Conservation (phyloP, 257 asterid species). For the Buddleja alternifolia region DNA sequence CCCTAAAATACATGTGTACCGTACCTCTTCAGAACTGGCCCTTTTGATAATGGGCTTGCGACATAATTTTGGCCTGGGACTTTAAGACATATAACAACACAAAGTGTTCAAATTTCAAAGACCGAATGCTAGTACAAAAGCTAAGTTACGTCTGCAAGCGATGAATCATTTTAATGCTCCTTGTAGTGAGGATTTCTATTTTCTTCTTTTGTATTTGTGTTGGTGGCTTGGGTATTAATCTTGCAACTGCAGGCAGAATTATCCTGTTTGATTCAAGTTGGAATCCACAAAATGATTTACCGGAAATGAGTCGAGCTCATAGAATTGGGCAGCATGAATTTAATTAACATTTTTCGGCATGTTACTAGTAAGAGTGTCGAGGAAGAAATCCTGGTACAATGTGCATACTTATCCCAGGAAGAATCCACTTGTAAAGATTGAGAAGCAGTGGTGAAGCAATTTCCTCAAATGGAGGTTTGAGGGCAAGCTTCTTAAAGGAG, state of each 20-base stretch:
- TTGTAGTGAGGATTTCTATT: constrained; percentile 71
- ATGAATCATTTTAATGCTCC: constrained; percentile 79
- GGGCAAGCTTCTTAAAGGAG: too few species aligned
- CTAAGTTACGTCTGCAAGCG: constrained; percentile 72
- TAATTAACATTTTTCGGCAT: constrained; percentile 66
- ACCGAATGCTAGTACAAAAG: constrained; percentile 73
- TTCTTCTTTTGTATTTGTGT: constrained; percentile 76
- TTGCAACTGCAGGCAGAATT: constrained; percentile 74
- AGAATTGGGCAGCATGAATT: constrained; percentile 79
- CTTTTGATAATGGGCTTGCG: too few species aligned
- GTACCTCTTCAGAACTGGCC: too few species aligned
- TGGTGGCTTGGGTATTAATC: constrained; percentile 74
- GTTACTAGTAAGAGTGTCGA: constrained; percentile 77
- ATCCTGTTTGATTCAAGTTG: constrained; percentile 75
- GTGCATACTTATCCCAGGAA: too few species aligned
- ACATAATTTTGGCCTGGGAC: too few species aligned
- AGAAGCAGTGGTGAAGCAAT: too few species aligned
- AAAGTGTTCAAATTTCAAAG: constrained; percentile 72
- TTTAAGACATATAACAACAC: too few species aligned
- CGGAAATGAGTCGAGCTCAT: constrained; percentile 82
- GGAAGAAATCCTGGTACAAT: constrained; percentile 75
- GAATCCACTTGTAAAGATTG: too few species aligned
- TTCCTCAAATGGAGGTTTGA: too few species aligned
- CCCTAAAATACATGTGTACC: too few species aligned
- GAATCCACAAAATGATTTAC: constrained; percentile 78